Conservation (phyloP, 257 asterid genomes). For the Linaria vulgaris region DNA sequence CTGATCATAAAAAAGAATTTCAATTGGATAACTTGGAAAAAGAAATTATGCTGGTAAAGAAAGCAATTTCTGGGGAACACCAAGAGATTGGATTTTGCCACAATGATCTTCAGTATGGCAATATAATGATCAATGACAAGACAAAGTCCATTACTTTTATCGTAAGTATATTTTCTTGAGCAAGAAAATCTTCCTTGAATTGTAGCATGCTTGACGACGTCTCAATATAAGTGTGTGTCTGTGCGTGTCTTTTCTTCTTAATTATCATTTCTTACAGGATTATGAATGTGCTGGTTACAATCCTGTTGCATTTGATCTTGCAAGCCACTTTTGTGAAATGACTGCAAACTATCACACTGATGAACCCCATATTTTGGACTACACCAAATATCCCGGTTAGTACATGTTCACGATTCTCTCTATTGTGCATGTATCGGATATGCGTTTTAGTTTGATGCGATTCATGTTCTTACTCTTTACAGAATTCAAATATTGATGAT, state of each 20-base stretch:
- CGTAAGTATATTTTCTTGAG: constrained; percentile 39
- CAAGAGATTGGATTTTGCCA: constrained; percentile 83
- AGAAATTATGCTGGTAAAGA: constrained; percentile 57
- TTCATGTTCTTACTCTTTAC: no score
- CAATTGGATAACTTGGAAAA: constrained; percentile 46
- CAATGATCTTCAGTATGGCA: constrained; percentile 96
- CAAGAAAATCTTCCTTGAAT: not conserved
- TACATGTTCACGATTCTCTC: not conserved
- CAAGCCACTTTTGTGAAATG: constrained; percentile 98
- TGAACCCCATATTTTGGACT: constrained; percentile 82
- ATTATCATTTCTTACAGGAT: constrained; percentile 44
- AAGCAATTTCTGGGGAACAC: constrained; percentile 40
- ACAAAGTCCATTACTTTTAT: constrained; percentile 56
- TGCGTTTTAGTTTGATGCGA: no score
- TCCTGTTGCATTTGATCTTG: constrained; percentile 86
- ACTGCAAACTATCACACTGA: constrained; percentile 88
- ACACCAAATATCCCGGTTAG: constrained; percentile 78
- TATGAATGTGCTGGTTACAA: constrained; percentile 90
- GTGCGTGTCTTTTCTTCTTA: not conserved
- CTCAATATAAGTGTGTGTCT: no score
- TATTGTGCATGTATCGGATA: not conserved
- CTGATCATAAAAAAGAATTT: constrained; percentile 50
- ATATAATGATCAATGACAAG: constrained; percentile 76
- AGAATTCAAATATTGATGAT: not conserved
- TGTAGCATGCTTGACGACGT: no score